Base-by-base conservation (phyloP, 1,139 yeast species). In the Geotrichum cucujoidarum region DNA sequence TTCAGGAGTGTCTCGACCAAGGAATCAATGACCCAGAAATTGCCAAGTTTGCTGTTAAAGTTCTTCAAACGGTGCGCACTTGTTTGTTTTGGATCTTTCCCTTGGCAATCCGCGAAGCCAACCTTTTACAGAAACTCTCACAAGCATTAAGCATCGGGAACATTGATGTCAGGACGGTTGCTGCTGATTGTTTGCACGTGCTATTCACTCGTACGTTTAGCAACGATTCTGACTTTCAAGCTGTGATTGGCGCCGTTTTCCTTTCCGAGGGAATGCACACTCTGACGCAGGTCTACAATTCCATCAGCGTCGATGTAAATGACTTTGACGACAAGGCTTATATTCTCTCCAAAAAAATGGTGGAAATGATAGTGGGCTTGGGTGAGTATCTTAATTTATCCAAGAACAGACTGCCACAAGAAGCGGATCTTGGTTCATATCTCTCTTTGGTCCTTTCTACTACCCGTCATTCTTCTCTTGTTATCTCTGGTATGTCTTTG, bases 61-160 rank as follows among this genome's bases (percentile, higher is more conserved):
- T 85, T 13, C 71, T 94, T 44, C 87, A 90, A 52, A 85, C 95
- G 2, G 76, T 90, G 61, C 92, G 90, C 61, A 83, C 95, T 0
- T 87, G 96, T 58, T 74, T 92, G 52, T 90, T 86, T 59, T 92
- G 98, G 99, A 78, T 90, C 11, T 78, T 86, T 49, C 90, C 95
- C 2, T 71, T 78, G 17, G 80, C 92, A 0, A 75, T 92, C 49
- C 77, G 83, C 40, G 71, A 75, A 46, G 81, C 86, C 49, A 80
- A 85, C 48, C 74, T 88, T 17, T 73, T 89, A 59, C 76, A 77
- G 41, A 77, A 83, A n/a, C 71, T 92, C 24, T 69, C 81, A 54
- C 75, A 75, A 53, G 77, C 90, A 32, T 71, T 90, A 47, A 71
- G 77, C 11, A 63, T 81, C 11, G 78, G 83, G 31, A 78, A 76